Base-by-base conservation (phyloP, 129 eudicot genomes). In the Calendula officinalis region DNA sequence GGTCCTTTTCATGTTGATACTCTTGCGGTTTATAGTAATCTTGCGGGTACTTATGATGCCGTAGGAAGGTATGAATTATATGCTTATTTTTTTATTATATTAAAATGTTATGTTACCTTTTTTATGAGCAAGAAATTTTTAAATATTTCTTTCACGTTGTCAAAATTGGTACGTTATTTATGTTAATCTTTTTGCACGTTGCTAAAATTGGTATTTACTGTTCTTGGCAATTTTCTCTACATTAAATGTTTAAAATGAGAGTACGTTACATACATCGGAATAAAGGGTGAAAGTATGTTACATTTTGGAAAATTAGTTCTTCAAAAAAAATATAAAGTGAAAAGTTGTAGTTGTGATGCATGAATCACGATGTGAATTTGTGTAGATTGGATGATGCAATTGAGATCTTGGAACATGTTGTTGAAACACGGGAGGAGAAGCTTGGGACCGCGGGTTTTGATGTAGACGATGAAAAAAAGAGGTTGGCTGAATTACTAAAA, bases 41-140 rank as follows among this genome's bases (percentile, higher is more conserved):
- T 88, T 73, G 96, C 96, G 34, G 96, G 86, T 35, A 79, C 96
- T 27, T 88, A 88, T 50, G 96, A 88, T 65, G 96, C 96, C 10
- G 78, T 88, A 40, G 96, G 96, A 74, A 88, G 96, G 96, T 84
- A 78, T 58, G 75, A 27, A 47, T 11, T 30, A n/a, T 46, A 10
- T 36, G 13, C 8, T 7, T 6, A 4, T 56, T 35, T 22, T 66
- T 11, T 9, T 35, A 6, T 6, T 17, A 13, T 51, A 27, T 38
- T 33, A 33, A 2, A 51, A 9, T 51, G 13, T 50, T 51, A 5
- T 11, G 40, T 10, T 34, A 37, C 3, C 35, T 12, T 7, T 4
- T 13, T 49, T 49, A 4, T 13, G 30, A 5, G 4, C 8, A 22
- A 50, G 8, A 3, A 12, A 45, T 2, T 45, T 2, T 22, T 22